A percentile compares a stretch with the other conserved stretches of the same genome.
Evolutionary conservation across 108 stramenopile species (phyloP).

Genomic region (Nitzschia sp.): DNA sequence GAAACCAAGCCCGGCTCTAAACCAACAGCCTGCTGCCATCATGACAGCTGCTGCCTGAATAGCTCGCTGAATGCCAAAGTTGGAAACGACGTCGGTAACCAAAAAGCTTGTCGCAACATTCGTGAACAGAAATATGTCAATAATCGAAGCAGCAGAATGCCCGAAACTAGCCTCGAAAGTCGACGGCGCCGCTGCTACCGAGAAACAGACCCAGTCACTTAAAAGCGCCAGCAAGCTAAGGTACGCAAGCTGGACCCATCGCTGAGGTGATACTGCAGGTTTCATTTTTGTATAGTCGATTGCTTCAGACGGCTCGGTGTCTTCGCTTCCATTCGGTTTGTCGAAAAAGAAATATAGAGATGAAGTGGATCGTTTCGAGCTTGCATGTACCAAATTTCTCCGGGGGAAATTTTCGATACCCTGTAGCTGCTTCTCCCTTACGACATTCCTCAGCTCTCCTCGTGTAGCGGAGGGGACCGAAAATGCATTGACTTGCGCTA

Average conservation of each 20-base stretch:
- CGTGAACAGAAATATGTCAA: constrained; percentile 73
- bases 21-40: constrained; percentile 66
- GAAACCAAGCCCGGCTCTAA: constrained; percentile 46
- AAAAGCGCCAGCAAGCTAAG: constrained; percentile 58
- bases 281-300: constrained; percentile 34
- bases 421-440: too few relatives aligned
- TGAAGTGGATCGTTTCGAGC: too few relatives aligned
- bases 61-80: constrained; percentile 53
- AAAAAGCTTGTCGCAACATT: constrained; percentile 72
- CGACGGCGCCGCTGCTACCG: constrained; percentile 51
- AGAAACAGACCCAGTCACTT: constrained; percentile 73
- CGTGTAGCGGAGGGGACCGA: neutral
- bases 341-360: neutral
- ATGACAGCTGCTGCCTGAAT: constrained; percentile 57
- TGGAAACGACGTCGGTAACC: constrained; percentile 59
- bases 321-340: neutral
- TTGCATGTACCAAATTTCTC: too few relatives aligned
- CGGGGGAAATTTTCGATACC: too few relatives aligned
- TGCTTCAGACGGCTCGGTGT: neutral
- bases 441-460: too few relatives aligned
- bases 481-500: neutral
- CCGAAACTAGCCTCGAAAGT: constrained; percentile 30
- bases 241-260: constrained; percentile 68
- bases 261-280: constrained; percentile 54
- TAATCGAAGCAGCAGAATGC: constrained; percentile 54